Base-by-base conservation (phyloP, 306 rosid genomes). In the Rosa persica region DNA sequence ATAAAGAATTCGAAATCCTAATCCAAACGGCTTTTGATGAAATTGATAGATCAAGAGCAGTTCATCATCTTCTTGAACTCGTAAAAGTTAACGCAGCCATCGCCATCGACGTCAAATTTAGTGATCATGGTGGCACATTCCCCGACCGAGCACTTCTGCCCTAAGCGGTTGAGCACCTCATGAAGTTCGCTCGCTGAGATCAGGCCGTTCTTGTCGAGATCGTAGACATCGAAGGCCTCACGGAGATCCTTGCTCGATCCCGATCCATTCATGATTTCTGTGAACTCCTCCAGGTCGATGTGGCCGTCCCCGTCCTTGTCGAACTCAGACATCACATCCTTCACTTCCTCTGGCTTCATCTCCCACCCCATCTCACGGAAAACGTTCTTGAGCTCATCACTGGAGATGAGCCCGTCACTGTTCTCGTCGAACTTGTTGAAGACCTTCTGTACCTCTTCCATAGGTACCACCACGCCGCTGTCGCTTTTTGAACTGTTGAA, bases 11-110 rank as follows among this genome's bases (percentile, higher is more conserved):
- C 0, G 25, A 54, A 7, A 54, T 7, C 55, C 55, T 52, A 54
- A 51, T 25, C 5, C 38, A 10, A 61, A 61, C 16, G 39, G 1
- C 8, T 36, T 15, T 61, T 15, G 2, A 27, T 61, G 67, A 61
- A 25, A 30, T 25, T 13, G 38, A 10, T 60, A 10, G 16, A 60
- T 61, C 40, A 61, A 27, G 67, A 27, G 67, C 44, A 44, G 20
- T 64, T 75, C 97, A 95, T 95, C 99, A 95, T 93, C 86, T 89
- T 93, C 85, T 91, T 93, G 85, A 95, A 95, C 84, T 95, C 99
- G 23, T 91, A 93, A 72, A 95, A 95, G 73, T 93, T 91, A 36
- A 93, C 93, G 79, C 49, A 79, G 5, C 97, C 99, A 42, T 95
- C 98, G 27, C 98, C 99, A 57, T 95, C 97, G 2, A 78, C 86